phyloP scores from a whole-genome alignment of 805 yeast species.

The Lachancea cidri region DNA sequence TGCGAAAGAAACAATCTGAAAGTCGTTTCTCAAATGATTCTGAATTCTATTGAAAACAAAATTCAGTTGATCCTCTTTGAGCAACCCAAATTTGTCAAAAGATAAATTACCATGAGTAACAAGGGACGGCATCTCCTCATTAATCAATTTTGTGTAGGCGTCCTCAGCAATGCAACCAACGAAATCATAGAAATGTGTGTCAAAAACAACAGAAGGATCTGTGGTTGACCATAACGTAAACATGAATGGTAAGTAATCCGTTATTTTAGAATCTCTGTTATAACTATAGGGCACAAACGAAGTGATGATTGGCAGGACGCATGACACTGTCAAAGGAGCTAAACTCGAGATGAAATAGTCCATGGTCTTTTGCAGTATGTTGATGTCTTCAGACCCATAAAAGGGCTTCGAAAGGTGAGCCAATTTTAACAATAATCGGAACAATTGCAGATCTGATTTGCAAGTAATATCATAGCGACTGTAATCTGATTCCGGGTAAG shows the following conservation, averaged over 20 bases:
- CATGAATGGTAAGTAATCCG: conserved; percentile 57
- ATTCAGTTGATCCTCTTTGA: conserved; percentile 56
- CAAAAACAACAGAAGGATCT: conserved; percentile 45
- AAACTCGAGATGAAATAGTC: conserved; percentile 46
- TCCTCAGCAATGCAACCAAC: conserved; percentile 56
- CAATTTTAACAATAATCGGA: conserved; percentile 44
- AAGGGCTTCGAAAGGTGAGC: conserved; percentile 52
- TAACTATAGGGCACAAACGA: conserved; percentile 47
- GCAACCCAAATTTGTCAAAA: conserved; percentile 56
- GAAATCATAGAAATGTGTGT: conserved; percentile 58
- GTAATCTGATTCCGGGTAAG: conserved; percentile 45
- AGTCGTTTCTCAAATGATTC: conserved; percentile 35
- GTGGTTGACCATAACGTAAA: conserved; percentile 69
- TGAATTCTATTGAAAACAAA: conserved; percentile 53
- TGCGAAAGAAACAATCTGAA: conserved; percentile 39
- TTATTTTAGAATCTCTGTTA: conserved; percentile 36
- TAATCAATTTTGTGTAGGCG: conserved; percentile 32
- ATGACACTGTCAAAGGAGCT: conserved; percentile 48
- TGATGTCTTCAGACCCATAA: conserved; percentile 40
- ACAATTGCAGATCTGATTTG: conserved; percentile 42
- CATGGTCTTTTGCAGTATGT: conserved; percentile 43
- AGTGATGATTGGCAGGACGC: conserved; percentile 48
- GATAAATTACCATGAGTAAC: conserved; percentile 25
- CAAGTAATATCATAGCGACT: conserved; percentile 34
- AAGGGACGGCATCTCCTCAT: conserved; percentile 27